Evolutionary conservation across 2,329 filamentous ascomycete species (phyloP).

Genomic region (Shiraia bambusicola): DNA sequence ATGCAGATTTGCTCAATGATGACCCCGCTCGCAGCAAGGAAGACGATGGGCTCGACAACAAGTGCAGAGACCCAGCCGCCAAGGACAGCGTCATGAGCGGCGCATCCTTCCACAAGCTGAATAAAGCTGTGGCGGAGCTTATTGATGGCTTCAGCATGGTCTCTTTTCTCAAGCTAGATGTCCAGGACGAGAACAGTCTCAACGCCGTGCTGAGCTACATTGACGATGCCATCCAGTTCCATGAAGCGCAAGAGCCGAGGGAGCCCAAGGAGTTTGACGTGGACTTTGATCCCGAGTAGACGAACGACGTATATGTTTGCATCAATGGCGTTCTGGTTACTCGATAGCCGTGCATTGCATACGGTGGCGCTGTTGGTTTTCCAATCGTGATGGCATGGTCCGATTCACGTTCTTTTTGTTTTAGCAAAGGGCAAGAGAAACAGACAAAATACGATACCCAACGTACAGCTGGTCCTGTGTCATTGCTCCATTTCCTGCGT

Average conservation of each 20-base stretch:
- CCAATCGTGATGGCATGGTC: no score
- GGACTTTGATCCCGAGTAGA: constrained; percentile 6
- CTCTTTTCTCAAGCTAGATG: constrained; percentile 86
- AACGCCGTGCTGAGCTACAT: constrained; percentile 84
- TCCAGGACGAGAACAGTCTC: constrained; percentile 89
- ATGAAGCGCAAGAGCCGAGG: constrained; percentile 87
- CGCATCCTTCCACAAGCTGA: constrained; percentile 76
- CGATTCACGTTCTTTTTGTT: no score
- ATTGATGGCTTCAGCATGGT: constrained; percentile 99
- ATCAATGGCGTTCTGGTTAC: no score
- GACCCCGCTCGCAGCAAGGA: constrained; percentile 59
- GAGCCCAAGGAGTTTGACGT: constrained; percentile 62
- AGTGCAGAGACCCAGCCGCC: constrained; percentile 62
- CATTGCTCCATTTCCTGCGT: no score
- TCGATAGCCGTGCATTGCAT: no score
- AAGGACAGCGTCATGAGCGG: constrained; percentile 75
- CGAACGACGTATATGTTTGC: no score
- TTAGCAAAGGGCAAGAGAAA: no score
- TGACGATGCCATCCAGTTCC: constrained; percentile 89
- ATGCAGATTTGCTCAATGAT: constrained; percentile 78
- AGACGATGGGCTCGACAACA: constrained; percentile 53
- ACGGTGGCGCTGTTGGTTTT: no score
- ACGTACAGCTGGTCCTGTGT: no score
- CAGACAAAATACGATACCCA: no score
- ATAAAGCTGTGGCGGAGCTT: constrained; percentile 82